A percentile compares a stretch with the other conserved stretches of the same genome.
Evolutionary conservation across 208 protist genomes (phyloP).

Genomic region (Leishmania lainsoni): DNA sequence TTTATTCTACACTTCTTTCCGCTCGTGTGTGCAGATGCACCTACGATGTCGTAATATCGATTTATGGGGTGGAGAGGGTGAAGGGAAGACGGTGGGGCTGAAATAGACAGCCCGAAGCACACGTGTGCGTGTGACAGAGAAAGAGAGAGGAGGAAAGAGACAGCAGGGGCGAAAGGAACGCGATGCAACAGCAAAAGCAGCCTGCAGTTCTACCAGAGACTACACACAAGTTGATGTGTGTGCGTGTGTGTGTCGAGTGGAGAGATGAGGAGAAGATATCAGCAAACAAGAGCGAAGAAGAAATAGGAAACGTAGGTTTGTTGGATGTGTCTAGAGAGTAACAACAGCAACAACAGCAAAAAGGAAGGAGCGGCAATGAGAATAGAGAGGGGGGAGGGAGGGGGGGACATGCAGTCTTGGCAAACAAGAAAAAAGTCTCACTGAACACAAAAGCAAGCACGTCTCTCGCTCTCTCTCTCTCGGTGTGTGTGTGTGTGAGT

Average conservation of each 20-base stretch:
- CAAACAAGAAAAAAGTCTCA: not conserved
- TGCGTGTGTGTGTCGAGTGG: not conserved
- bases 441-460: too few species aligned
- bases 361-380: not conserved
- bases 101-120: not conserved
- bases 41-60: not conserved
- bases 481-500: too few species aligned
- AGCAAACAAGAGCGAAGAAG: not conserved
- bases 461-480: too few species aligned
- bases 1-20: not conserved
- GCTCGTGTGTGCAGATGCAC: not conserved
- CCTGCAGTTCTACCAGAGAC: not conserved
- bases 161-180: not conserved
- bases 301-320: not conserved
- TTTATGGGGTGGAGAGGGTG: not conserved
- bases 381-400: not conserved
- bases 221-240: not conserved
- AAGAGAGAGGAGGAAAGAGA: not conserved
- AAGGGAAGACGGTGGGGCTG: not conserved
- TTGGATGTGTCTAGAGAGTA: not conserved
- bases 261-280: not conserved
- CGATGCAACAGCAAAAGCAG: not conserved
- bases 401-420: not conserved
- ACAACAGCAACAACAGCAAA: not conserved
- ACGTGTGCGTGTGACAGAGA: not conserved